Base-by-base conservation (phyloP, 495 filamentous ascomycete genomes). In the Jackrogersella multiformis region DNA sequence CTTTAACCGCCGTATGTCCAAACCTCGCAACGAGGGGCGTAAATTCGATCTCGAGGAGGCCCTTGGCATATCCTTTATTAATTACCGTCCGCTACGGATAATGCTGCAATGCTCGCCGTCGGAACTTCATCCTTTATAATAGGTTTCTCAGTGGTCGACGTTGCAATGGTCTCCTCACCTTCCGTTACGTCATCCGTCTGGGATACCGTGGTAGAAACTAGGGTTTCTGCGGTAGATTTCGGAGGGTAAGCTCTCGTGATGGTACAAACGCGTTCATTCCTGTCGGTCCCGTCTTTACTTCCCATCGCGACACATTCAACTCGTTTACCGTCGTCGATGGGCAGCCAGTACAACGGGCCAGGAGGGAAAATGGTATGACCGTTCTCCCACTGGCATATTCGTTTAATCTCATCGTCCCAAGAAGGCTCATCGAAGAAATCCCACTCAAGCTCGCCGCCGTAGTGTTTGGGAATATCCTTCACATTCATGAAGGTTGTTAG, bases 381-480 rank as follows among this genome's bases (percentile, higher is more conserved):
- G 12, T 76, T 77, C 66, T 82, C 79, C 77, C 80, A 87, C 3
- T 63, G 72, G 45, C 61, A 69, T 60, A 73, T 62, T 8, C 67
- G 60, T 15, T 70, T 65, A 1, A 88, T 76, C n/a, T 82, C 60
- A 30, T 83, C 79, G 16, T 78, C 73, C 32, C 84, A 84, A 8
- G 77, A 73, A 5, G 88, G 87, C 64, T 97, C 92, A 56, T 90
- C 86, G 51, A 90, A 90, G 77, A 88, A 96, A 62, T 88, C 73
- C 80, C 90, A 97, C 34, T 95, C 89, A 4, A 97, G 84, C 48
- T 91, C 84, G 26, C 93, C 93, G 49, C 93, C 93, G 70, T 94
- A 97, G 69, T 87, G 85, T 77, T 90, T 91, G 10, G 93, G 93
- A 45, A 97, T 91, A 71, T 92, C 89, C 52, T 83, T 80, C 0